phyloP scores from a whole-genome alignment of 2,329 filamentous ascomycete genomes.

The Parasarocladium wereldwijsianum region DNA sequence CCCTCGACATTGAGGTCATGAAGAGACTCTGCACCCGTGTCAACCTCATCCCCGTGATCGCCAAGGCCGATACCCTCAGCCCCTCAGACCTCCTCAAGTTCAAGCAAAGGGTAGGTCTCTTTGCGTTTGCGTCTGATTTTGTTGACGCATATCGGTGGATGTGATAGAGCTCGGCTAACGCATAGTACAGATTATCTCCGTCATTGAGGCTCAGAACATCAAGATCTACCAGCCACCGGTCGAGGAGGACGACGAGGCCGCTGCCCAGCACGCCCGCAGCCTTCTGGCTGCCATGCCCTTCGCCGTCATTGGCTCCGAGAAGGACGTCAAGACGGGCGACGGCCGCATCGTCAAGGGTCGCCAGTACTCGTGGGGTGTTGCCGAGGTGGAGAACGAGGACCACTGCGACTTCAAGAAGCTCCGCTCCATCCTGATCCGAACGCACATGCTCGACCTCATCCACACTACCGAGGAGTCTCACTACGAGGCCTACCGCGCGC shows the following conservation, averaged over 20 bases:
- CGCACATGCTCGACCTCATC: slow-evolving; percentile 98
- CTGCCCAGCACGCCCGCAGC: slow-evolving; percentile 84
- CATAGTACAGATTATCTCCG: slow-evolving; percentile 61
- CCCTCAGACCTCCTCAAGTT: slow-evolving; percentile 81
- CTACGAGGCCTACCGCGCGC: slow-evolving; percentile 97
- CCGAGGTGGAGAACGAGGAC: slow-evolving; percentile 98
- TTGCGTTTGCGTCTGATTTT: neutral
- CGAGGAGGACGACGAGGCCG: slow-evolving; percentile 96
- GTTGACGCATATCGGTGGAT: neutral
- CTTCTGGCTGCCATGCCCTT: slow-evolving; percentile 97
- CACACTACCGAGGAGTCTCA: slow-evolving; percentile 98
- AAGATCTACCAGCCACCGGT: slow-evolving; percentile 98
- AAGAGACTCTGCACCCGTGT: slow-evolving; percentile 96
- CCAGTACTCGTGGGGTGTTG: slow-evolving; percentile 98
- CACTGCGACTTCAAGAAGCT: slow-evolving; percentile 99
- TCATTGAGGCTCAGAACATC: slow-evolving; percentile 97
- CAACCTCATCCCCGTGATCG: slow-evolving; percentile 95
- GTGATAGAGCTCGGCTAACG: slow-evolving; percentile 12
- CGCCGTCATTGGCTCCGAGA: slow-evolving; percentile 96
- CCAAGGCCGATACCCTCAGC: slow-evolving; percentile 96
- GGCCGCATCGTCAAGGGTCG: slow-evolving; percentile 96
- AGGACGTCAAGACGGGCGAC: slow-evolving; percentile 93
- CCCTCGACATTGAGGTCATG: slow-evolving; percentile 98
- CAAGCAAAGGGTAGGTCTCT: slow-evolving; percentile 70
- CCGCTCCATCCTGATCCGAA: slow-evolving; percentile 94